Evolutionary conservation across 1,139 yeast species (phyloP).

Genomic region (Sugiyamaella grinbergsii): DNA sequence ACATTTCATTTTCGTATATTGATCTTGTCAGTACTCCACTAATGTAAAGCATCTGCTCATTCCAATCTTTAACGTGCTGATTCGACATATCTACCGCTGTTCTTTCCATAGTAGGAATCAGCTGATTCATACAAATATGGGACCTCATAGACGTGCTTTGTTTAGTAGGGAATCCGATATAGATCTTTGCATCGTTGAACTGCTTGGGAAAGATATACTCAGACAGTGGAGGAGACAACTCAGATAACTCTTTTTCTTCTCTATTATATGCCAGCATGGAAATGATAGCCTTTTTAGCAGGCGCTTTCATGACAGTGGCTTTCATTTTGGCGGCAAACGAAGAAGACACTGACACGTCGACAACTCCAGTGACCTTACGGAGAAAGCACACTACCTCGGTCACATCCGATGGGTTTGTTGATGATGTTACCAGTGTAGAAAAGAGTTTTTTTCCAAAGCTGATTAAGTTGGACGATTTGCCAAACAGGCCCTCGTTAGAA

Average conservation of each 20-base stretch:
- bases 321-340: constrained; percentile 42
- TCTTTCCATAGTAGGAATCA: constrained; percentile 49
- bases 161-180: constrained; percentile 49
- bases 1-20: constrained; percentile 44
- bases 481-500: constrained; percentile 12
- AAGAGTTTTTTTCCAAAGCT: constrained; percentile 42
- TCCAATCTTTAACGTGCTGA: constrained; percentile 47
- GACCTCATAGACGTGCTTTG: constrained; percentile 46
- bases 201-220: constrained; percentile 44
- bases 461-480: constrained; percentile 27
- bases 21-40: constrained; percentile 45
- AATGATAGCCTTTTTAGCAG: constrained; percentile 43
- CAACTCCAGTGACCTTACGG: constrained; percentile 39
- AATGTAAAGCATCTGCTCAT: constrained; percentile 44
- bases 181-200: constrained; percentile 44
- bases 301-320: constrained; percentile 48
- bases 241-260: constrained; percentile 38
- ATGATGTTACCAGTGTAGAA: constrained; percentile 38
- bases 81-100: constrained; percentile 49
- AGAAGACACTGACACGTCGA: constrained; percentile 39
- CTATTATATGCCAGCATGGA: constrained; percentile 40
- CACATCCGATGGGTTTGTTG: constrained; percentile 40
- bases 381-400: constrained; percentile 40
- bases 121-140: constrained; percentile 45
- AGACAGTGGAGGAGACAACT: constrained; percentile 41